These are phyloP conservation scores for Mortierella antarctica DNA, from an alignment of 192 early-diverging fungal genomes.

Conservation along the genomic window DNA sequence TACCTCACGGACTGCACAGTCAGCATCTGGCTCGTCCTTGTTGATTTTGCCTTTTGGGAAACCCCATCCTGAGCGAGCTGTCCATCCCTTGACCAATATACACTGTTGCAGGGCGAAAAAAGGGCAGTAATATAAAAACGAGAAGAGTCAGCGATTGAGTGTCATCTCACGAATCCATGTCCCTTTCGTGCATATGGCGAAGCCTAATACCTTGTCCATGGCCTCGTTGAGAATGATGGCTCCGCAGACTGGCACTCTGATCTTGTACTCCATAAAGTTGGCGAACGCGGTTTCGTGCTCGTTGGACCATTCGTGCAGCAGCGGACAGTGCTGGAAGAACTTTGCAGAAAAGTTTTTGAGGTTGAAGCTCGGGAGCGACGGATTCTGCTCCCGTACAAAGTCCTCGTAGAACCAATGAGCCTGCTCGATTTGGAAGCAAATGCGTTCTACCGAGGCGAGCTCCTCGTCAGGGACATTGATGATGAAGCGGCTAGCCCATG, in stretches of 20 bases:
- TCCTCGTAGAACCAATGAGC: conserved; percentile 99
- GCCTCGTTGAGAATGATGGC: conserved; percentile 91
- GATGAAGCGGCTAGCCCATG: conserved; percentile 85
- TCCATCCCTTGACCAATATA: conserved; percentile 95
- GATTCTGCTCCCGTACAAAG: conserved; percentile 90
- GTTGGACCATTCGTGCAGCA: conserved; percentile 89
- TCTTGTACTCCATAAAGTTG: conserved; percentile 96
- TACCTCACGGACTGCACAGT: conserved; percentile 94
- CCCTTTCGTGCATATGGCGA: background rate
- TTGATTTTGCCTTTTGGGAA: conserved; percentile 99
- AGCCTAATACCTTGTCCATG: conserved; percentile 71
- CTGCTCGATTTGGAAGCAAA: conserved; percentile 99
- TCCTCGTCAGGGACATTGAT: conserved; percentile 98
- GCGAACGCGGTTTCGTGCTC: conserved; percentile 90
- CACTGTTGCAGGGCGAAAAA: conserved; percentile 48
- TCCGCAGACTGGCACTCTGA: conserved; percentile 96
- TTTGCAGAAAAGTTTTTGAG: conserved; percentile 86
- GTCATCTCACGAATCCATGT: background rate
- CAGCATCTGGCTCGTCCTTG: conserved; percentile 89
- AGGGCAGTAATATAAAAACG: background rate
- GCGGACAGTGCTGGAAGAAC: conserved; percentile 91
- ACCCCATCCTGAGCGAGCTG: conserved; percentile 91
- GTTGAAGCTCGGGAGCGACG: conserved; percentile 82
- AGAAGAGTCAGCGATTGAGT: background rate
- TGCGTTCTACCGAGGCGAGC: conserved; percentile 91